Base-by-base conservation (phyloP, 306 rosid species). In the Begonia peltatifolia region DNA sequence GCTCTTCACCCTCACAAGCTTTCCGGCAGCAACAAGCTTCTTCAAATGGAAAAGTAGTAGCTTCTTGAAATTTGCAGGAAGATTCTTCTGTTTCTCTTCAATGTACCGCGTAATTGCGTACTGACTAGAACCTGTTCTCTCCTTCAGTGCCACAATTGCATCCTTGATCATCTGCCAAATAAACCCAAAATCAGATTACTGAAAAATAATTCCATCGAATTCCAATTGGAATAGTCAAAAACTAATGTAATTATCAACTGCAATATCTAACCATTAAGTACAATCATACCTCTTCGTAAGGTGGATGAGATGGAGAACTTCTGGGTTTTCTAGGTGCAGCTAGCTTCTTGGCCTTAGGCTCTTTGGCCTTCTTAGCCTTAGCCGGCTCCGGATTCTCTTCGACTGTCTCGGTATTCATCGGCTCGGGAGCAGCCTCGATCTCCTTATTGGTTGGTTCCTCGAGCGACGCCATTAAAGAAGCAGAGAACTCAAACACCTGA, bases 71-170 rank as follows among this genome's bases (percentile, higher is more conserved):
- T 79, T 79, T 0, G 88, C 42, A 0, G 94, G 87, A 5, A 92
- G 64, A 0, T 73, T 65, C 67, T 83, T 92, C 10, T 92, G 87
- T 68, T 86, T 81, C 62, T 73, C 87, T 43, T 86, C 99, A 10
- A 79, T 73, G 59, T 76, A 81, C 60, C 79, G 86, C 0, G 94
- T 68, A 11, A 92, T 81, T 50, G 99, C 99, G 12, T 81, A 70
- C 72, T 86, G 99, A 60, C 99, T 92, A 15, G 99, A 92, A 49
- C 99, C 99, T 0, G 79, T 80, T 55, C 84, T 81, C 73, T 92
- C 99, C 17, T 92, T 86, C 43, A 92, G 52, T 20, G 70, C 43
- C 17, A 59, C 61, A 18, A 92, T 83, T 7, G 99, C 99, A 2
- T 83, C 94, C n/a, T 61, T 61, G 42, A 86, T 72, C 99, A 92